Evolutionary conservation across 1,139 yeast species (phyloP).

Genomic region (Diutina mesorugosa): DNA sequence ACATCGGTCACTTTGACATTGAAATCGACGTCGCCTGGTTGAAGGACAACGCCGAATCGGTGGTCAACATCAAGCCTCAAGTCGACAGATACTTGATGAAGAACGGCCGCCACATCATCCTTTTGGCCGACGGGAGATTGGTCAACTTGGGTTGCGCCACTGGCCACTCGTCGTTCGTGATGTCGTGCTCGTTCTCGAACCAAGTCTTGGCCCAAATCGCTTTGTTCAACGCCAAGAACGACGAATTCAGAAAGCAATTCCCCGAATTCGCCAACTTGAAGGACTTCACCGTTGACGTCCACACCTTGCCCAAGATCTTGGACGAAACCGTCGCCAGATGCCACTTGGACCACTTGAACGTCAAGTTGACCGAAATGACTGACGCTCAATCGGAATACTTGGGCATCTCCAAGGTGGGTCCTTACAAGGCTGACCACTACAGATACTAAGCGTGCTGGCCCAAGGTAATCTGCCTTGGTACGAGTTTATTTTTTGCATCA

Average conservation of each 20-base stretch:
- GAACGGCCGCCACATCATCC: constrained; percentile 87
- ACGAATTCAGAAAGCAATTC: constrained; percentile 64
- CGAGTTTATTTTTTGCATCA: constrained; percentile 28
- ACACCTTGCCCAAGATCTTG: constrained; percentile 94
- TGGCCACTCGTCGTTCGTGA: constrained; percentile 98
- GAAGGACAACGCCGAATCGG: constrained; percentile 80
- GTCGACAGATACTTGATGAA: constrained; percentile 94
- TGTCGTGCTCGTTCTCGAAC: constrained; percentile 99
- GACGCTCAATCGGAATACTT: constrained; percentile 88
- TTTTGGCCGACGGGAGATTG: constrained; percentile 98
- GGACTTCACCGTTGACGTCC: constrained; percentile 86
- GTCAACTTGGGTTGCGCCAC: constrained; percentile 99
- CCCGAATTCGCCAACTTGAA: constrained; percentile 92
- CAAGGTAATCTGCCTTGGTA: constrained; percentile 4
- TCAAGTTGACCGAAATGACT: constrained; percentile 68
- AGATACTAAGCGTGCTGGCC: constrained; percentile 53
- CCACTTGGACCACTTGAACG: constrained; percentile 95
- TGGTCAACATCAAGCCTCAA: constrained; percentile 97
- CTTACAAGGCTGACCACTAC: constrained; percentile 97
- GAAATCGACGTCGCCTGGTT: constrained; percentile 99
- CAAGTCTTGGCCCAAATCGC: constrained; percentile 99
- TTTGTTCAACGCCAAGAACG: constrained; percentile 82
- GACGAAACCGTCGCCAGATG: constrained; percentile 98
- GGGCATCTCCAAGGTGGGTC: constrained; percentile 89
- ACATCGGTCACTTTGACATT: constrained; percentile 99